Evolutionary conservation across 1,284 basidiomycete genomes (phyloP), one percentile per base, ranked within the genome.

Genomic region (Paramarasmius palmivorus): DNA sequence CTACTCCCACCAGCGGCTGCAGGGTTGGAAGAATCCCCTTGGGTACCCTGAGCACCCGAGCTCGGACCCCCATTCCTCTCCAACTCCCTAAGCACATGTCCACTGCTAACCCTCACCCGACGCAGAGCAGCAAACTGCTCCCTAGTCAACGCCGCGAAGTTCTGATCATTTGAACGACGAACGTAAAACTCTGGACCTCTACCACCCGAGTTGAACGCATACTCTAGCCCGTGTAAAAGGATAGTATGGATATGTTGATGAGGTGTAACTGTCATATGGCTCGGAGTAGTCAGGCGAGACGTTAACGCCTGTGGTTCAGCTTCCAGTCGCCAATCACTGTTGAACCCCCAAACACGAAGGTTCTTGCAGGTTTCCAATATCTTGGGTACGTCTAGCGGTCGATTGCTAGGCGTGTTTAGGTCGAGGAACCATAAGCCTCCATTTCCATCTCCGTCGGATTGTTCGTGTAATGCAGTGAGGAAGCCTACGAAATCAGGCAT

Each of bases 191-290:
- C 84, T 2, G 87, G 83, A 2, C 83, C 86, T 32, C 44, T n/a
- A 32, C 25, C 25, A 29, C 44, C 44, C 10, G 44, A 46, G 26
- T 46, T 46, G 60, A 90, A 90, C 1, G 88, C 86, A 54, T 83
- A 76, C 52, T 76, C 67, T 12, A 89, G 75, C 12, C 85, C 84
- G 60, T 90, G 84, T n/a, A 88, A 73, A 1, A 88, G 88, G 29
- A 90, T 80, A 34, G 78, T 77, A 1, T 65, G 75, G 55, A 90
- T 79, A 48, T 79, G 75, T 2, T 66, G 62, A 57, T 89, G 87
- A 0, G 87, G 82, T 4, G 55, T 48, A 10, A n/a, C 17, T 1
- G 53, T 52, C 14, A 58, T 46, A 44, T 15, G 52, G n/a, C 26
- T 20, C 9, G 87, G 59, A 26, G 63, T 64, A 32, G 41, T 51